Conservation (phyloP, 2,329 filamentous ascomycete species). For the Alternaria postmessia region DNA sequence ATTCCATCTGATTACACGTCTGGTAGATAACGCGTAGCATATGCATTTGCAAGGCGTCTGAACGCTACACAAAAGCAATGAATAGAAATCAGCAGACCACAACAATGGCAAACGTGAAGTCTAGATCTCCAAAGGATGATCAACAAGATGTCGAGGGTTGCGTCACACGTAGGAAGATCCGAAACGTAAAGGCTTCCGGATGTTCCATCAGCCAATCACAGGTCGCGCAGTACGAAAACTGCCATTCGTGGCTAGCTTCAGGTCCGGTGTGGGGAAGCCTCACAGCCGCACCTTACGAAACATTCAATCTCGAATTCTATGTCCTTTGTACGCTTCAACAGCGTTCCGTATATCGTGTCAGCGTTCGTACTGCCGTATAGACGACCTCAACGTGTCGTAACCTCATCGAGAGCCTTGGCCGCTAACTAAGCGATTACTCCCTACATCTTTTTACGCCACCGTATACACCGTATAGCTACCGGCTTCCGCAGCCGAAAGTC, state of each 20-base stretch:
- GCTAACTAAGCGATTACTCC: neutral
- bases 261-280: conserved; percentile 16
- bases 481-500: conserved; percentile 3
- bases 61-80: conserved; percentile 13
- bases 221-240: conserved; percentile 24
- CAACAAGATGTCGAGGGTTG: neutral
- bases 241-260: conserved; percentile 18
- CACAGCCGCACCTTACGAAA: conserved; percentile 19
- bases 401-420: neutral
- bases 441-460: neutral
- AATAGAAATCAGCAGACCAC: conserved; percentile 7
- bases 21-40: conserved; percentile 8
- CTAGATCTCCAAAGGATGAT: neutral
- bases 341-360: conserved; percentile 1
- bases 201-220: conserved; percentile 20
- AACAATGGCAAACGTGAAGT: neutral
- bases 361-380: neutral
- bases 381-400: conserved; percentile 12
- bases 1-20: conserved; percentile 8
- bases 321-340: conserved; percentile 18
- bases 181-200: neutral
- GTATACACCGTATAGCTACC: conserved; percentile 13
- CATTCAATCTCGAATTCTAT: conserved; percentile 6
- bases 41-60: conserved; percentile 11
- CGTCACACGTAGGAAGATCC: conserved; percentile 3